Conservation (phyloP, 345 rosid genomes). For the Brassica rapa region DNA sequence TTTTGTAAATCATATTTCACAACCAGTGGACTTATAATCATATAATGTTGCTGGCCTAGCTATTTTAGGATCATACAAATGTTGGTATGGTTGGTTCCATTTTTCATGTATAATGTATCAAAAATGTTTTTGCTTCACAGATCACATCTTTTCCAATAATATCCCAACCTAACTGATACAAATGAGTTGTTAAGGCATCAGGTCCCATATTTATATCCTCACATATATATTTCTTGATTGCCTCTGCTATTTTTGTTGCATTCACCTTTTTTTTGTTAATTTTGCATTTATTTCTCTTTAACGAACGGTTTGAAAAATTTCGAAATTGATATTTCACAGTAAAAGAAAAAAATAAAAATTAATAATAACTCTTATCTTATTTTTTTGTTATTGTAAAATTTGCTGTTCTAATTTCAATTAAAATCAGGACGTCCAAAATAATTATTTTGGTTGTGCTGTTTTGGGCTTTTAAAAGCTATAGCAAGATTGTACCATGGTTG, state of each 20-base stretch:
- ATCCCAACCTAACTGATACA: background rate
- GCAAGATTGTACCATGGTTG: background rate
- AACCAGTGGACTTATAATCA: background rate
- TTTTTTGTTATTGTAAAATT: background rate
- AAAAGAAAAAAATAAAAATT: too few species aligned
- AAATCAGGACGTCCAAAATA: background rate
- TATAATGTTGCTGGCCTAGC: background rate
- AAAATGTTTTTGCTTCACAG: background rate
- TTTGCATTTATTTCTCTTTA: background rate
- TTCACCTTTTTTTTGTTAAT: background rate
- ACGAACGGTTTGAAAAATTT: background rate
- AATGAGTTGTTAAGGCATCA: background rate
- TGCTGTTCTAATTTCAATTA: background rate
- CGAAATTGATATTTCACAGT: background rate
- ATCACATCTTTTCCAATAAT: background rate
- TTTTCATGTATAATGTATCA: background rate
- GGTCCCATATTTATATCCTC: background rate
- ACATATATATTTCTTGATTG: background rate
- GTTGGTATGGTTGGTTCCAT: background rate
- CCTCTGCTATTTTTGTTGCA: background rate
- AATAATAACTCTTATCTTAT: too few species aligned
- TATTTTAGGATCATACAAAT: background rate
- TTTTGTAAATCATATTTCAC: background rate
- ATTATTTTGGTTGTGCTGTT: background rate
- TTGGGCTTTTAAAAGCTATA: background rate